phyloP scores from a whole-genome alignment of 495 filamentous ascomycete genomes.

The Aspergillus bridgeri region DNA sequence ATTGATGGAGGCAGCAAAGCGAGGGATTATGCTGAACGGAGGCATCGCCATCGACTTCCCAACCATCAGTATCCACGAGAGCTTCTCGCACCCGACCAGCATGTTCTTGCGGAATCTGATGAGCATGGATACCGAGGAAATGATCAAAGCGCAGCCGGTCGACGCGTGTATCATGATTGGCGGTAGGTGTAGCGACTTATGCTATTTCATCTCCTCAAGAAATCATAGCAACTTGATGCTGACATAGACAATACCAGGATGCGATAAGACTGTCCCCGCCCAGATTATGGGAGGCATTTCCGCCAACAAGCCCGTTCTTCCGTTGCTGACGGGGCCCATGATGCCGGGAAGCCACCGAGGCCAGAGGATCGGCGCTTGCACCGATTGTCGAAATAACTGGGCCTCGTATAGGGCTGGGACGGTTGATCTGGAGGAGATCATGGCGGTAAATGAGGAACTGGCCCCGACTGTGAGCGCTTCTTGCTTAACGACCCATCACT shows the following conservation, averaged over 20 bases:
- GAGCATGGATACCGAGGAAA: slow-evolving; percentile 73
- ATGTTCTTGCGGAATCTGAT: slow-evolving; percentile 68
- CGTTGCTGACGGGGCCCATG: slow-evolving; percentile 64
- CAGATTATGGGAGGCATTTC: slow-evolving; percentile 69
- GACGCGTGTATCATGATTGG: slow-evolving; percentile 64
- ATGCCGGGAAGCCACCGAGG: slow-evolving; percentile 61
- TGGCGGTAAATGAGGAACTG: slow-evolving; percentile 62
- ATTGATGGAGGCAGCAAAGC: slow-evolving; percentile 61
- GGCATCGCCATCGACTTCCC: slow-evolving; percentile 64
- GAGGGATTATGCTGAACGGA: slow-evolving; percentile 58
- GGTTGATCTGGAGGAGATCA: slow-evolving; percentile 64
- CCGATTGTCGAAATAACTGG: slow-evolving; percentile 67
- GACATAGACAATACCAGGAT: slow-evolving; percentile 36
- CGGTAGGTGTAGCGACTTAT: slow-evolving; percentile 29
- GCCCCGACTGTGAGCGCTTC: slow-evolving; percentile 54
- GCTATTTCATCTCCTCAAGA: slow-evolving; percentile 3
- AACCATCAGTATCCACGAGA: slow-evolving; percentile 63
- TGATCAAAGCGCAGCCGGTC: slow-evolving; percentile 62
- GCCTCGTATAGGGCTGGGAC: slow-evolving; percentile 57
- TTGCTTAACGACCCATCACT: no score
- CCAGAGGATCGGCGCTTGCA: slow-evolving; percentile 59
- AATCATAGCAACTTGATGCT: slow-evolving; percentile 8
- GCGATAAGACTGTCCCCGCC: slow-evolving; percentile 66
- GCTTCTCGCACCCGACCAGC: slow-evolving; percentile 61
- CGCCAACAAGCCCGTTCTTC: slow-evolving; percentile 63